A percentile compares a stretch with the other conserved stretches of the same genome.
phyloP scores from a whole-genome alignment of 2,329 filamentous ascomycete genomes.

The Fusarium sp. region DNA sequence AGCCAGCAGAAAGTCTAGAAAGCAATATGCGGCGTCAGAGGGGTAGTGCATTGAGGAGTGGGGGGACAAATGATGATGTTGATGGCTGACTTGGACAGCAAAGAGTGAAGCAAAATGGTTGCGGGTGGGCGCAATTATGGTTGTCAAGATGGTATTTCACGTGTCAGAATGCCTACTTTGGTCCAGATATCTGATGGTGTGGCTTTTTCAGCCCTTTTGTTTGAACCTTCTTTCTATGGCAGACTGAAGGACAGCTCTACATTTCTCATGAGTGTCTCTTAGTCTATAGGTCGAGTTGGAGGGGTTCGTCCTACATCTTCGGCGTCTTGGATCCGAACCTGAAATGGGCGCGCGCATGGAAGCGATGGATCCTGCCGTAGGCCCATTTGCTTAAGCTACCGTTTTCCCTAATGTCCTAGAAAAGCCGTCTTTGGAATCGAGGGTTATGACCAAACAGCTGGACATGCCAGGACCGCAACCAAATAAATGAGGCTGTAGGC shows the following conservation, averaged over 20 bases:
- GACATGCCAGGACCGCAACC: conserved; percentile 44
- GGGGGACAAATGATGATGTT: conserved; percentile 34
- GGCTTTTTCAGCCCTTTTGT: not conserved
- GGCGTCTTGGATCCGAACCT: conserved; percentile 34
- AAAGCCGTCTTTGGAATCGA: conserved; percentile 1
- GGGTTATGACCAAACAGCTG: conserved; percentile 18
- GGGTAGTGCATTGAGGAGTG: conserved; percentile 32
- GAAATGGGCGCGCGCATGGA: conserved; percentile 37
- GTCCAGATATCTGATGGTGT: not conserved
- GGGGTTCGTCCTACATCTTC: conserved; percentile 28
- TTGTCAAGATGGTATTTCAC: conserved; percentile 29
- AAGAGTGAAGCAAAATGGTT: conserved; percentile 11
- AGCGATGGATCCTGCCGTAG: conserved; percentile 35
- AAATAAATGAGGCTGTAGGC: conserved; percentile 42
- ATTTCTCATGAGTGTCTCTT: not conserved
- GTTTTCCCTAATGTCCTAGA: conserved; percentile 10
- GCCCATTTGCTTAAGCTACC: conserved; percentile 35
- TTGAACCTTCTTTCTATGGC: conserved; percentile 2
- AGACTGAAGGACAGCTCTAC: conserved; percentile 1
- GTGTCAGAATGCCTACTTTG: conserved; percentile 14
- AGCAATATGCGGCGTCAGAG: conserved; percentile 13
- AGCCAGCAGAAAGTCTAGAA: conserved; percentile 1
- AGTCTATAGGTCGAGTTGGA: conserved; percentile 1
- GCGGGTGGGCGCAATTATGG: conserved; percentile 9
- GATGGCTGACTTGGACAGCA: conserved; percentile 15